Conservation (phyloP, 1,284 basidiomycete genomes). For the Moesziomyces globuligerus region DNA sequence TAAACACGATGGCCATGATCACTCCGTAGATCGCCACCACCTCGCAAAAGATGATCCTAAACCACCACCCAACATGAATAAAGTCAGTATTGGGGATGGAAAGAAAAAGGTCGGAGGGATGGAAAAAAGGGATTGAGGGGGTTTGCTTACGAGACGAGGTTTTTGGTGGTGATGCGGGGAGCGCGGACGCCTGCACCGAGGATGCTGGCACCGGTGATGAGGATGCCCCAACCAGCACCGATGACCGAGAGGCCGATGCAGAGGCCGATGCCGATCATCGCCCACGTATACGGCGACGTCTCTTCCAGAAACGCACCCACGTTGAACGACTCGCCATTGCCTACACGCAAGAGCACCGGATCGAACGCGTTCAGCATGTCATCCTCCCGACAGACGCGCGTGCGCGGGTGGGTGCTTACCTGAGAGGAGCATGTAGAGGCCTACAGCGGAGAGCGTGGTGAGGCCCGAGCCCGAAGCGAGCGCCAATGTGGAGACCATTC, state of each 20-base stretch:
- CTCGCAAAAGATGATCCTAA: constrained; percentile 93
- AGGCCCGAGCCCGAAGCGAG: constrained; percentile 19
- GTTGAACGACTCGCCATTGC: constrained; percentile 53
- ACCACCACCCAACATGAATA: background rate
- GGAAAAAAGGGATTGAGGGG: background rate
- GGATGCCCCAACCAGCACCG: constrained; percentile 98
- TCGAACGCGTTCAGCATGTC: too few species aligned
- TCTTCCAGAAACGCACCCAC: constrained; percentile 80
- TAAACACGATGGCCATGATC: constrained; percentile 71
- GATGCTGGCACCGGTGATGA: constrained; percentile 93
- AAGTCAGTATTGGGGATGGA: background rate
- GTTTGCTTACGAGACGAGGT: constrained; percentile 84
- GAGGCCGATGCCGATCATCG: constrained; percentile 86
- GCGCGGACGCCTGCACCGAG: constrained; percentile 93
- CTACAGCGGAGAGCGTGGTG: constrained; percentile 33
- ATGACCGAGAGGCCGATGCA: constrained; percentile 93
- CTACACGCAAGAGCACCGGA: too few species aligned
- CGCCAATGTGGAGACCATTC: constrained; percentile 44
- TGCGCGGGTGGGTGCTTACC: constrained; percentile 19
- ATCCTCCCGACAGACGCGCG: background rate
- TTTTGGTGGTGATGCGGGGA: constrained; percentile 95
- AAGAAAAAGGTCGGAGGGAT: background rate
- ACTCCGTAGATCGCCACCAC: constrained; percentile 96
- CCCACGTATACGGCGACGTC: constrained; percentile 93
- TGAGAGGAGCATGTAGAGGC: constrained; percentile 51